Evolutionary conservation across 352 stramenopile species (phyloP), one percentile per base, ranked within the genome.

Genomic region (Pythium phragmiticola): DNA sequence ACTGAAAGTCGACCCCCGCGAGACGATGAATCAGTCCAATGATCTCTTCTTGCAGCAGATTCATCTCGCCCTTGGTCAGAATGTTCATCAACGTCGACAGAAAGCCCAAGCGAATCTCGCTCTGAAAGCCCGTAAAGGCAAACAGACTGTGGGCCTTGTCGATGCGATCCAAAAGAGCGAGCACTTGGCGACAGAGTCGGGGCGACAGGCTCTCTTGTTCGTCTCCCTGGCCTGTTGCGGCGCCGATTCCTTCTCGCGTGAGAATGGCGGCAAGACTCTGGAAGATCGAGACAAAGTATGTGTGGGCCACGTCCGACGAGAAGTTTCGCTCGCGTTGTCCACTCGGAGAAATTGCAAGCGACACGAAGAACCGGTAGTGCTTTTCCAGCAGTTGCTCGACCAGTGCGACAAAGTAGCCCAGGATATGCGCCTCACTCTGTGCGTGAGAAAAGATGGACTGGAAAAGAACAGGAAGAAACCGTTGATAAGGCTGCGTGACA

Each of bases 351-450:
- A 88, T 84, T 4, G 72, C 61, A n/a, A 70, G 66, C 3, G 75
- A 69, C 26, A 94, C 84, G 60, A 94, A 94, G 57, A 89, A 92
- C 26, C 84, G 78, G 64, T 87, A 94, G 41, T 91, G 84, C 57
- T 92, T 91, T 62, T 90, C 81, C 11, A 94, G 60, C 23, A 94
- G 64, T 57, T 90, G 81, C 64, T 92, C 82, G 3, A 92, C 64
- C 14, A 94, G 66, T 13, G 77, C 72, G 34, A 94, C 74, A 46
- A 87, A 94, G 65, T 88, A 91, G 36, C 76, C 68, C 8, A 92
- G 54, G 26, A 88, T 84, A 37, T 90, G 68, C 0, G 79, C 78
- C 57, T 92, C 81, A 41, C 80, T 91, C 65, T 92, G 79, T 0
- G 77, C 68, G 39, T 90, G 82, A 1, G 75, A 78, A 61, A 92